Base-by-base conservation (phyloP, 2,329 filamentous ascomycete genomes). In the Penicillium aurantiogriseum region DNA sequence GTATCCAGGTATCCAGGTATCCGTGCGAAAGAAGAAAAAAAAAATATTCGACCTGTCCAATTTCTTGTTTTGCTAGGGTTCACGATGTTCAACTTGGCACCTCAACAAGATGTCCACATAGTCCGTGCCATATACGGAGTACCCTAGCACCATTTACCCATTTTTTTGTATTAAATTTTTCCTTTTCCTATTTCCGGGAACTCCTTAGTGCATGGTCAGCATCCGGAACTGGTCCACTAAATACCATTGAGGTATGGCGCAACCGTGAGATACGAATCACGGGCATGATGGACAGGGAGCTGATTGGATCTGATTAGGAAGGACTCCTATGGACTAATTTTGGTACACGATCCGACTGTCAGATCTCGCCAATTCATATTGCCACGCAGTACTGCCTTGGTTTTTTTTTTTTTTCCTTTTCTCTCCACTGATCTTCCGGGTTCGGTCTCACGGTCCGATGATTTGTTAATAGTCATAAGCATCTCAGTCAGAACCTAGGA, bases 341-440 rank as follows among this genome's bases (percentile, higher is more conserved):
- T 44, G 49, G 49, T 8, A 38, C 59, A 65, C 57, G 59, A 63
- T 62, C 40, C 58, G 47, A 53, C 38, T 63, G 63, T 65, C 63
- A 66, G 63, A 66, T 66, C 63, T 52, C 17, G 31, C 9, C 15
- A 25, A 38, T 38, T 29, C 8, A n/a, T 63, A 63, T 63, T 62
- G 57, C 61, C 61, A 63, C 61, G 59, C 31, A 31, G 9, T n/a
- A 48, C 25, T 46, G 39, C 11, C 42, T 39, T 17, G 35, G 7
- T 38, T 19, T 39, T 39, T 39, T 25, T 25, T 44, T 47, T 45
- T 33, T 44, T 47, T 45, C 29, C 29, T 43, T 45, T 40, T 10
- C 11, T 9, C 42, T 36, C 52, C 45, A 49, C 35, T 50, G 38
- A 54, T 51, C 47, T 45, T 36, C 47, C 47, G 36, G 43, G 55